A percentile compares a stretch with the other conserved stretches of the same genome.
Evolutionary conservation across 192 early-diverging fungal species (phyloP).

Genomic region (Backusella macrospora): DNA sequence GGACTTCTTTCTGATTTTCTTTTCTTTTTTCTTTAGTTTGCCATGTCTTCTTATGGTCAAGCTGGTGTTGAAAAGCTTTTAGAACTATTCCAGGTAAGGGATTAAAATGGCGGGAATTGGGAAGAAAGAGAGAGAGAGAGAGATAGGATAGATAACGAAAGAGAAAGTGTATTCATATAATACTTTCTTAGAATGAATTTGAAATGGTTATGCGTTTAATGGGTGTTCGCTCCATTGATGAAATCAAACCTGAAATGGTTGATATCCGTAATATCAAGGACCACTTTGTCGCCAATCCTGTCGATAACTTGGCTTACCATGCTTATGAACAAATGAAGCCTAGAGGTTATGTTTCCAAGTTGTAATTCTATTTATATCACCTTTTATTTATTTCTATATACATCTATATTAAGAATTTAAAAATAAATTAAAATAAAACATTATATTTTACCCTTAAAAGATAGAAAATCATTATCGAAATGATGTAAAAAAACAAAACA

Average conservation of each 20-base stretch:
- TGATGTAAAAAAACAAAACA: background rate
- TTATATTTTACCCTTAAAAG: background rate
- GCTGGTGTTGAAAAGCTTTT: conserved; percentile 77
- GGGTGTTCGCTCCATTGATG: conserved; percentile 62
- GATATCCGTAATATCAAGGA: conserved; percentile 43
- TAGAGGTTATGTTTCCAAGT: conserved; percentile 29
- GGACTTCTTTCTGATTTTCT: background rate
- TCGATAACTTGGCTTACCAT: conserved; percentile 28
- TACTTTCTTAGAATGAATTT: conserved; percentile 78
- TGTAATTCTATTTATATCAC: conserved; percentile 20
- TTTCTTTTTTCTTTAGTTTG: conserved; percentile 46
- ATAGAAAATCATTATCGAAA: background rate
- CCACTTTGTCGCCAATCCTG: conserved; percentile 22
- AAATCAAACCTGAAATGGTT: conserved; percentile 64
- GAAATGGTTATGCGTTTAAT: conserved; percentile 81
- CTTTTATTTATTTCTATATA: background rate
- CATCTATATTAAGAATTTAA: background rate
- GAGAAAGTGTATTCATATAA: too few species aligned
- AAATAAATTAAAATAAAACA: background rate
- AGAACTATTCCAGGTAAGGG: conserved; percentile 67
- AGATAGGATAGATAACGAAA: too few species aligned
- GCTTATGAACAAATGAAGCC: conserved; percentile 38
- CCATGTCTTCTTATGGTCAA: conserved; percentile 79
- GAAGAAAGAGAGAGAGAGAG: too few species aligned
- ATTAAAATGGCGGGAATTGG: too few species aligned